Conservation (phyloP, 345 rosid species). For the Carallia pectinifolia region DNA sequence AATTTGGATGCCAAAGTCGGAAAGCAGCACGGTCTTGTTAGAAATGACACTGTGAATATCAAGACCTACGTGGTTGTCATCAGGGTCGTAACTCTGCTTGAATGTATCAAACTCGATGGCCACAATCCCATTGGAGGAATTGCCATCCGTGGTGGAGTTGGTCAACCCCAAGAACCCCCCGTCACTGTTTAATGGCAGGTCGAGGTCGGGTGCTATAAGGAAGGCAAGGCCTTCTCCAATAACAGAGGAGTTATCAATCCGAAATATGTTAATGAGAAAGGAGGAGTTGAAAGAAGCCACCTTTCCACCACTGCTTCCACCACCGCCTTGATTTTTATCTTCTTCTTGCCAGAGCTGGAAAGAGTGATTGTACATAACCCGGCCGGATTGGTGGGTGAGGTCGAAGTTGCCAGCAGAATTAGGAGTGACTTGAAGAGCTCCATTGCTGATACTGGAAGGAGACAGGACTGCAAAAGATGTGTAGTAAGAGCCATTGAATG, state of each 20-base stretch:
- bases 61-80: constrained; percentile 50
- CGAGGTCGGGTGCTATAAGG: constrained; percentile 41
- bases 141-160: constrained; percentile 48
- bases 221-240: constrained; percentile 55
- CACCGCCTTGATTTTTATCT: not conserved
- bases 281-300: constrained; percentile 56
- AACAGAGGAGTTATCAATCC: constrained; percentile 7
- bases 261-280: constrained; percentile 43
- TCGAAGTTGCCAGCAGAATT: constrained; percentile 32
- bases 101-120: constrained; percentile 56
- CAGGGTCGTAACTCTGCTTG: constrained; percentile 45
- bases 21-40: constrained; percentile 15
- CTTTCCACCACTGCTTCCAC: not conserved
- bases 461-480: not conserved
- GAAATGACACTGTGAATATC: constrained; percentile 44
- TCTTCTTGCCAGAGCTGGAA: constrained; percentile 40
- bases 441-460: constrained; percentile 35
- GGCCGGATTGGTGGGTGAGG: constrained; percentile 38
- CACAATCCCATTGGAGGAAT: constrained; percentile 36
- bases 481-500: constrained; percentile 28
- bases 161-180: constrained; percentile 53
- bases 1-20: constrained; percentile 31
- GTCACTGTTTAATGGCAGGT: constrained; percentile 34
- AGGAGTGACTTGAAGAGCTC: constrained; percentile 53
- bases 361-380: constrained; percentile 30